Evolutionary conservation across 768 basidiomycete genomes (phyloP).

Genomic region (Xerocomus potaroensis): DNA sequence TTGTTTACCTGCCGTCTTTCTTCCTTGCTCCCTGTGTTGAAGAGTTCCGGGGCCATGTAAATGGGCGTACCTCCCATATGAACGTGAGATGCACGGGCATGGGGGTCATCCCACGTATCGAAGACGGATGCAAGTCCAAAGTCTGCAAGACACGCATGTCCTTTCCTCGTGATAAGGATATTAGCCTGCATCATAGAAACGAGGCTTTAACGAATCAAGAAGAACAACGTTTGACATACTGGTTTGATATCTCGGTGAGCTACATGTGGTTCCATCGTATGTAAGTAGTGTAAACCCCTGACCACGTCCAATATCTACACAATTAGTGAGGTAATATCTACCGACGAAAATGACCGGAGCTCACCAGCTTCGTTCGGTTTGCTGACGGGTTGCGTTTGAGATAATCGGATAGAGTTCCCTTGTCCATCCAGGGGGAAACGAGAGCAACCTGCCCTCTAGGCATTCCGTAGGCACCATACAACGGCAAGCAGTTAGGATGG

Average conservation of each 20-base stretch:
- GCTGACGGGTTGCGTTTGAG: slow-evolving; percentile 21
- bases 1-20: slow-evolving; percentile 18
- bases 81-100: slow-evolving; percentile 6
- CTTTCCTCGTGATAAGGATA: slow-evolving; percentile 40
- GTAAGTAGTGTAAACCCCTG: slow-evolving; percentile 41
- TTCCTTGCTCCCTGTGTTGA: background rate
- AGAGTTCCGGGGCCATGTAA: slow-evolving; percentile 29
- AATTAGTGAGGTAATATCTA: background rate
- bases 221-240: slow-evolving; percentile 11
- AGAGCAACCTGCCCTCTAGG: slow-evolving; percentile 19
- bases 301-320: slow-evolving; percentile 40
- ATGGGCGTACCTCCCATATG: slow-evolving; percentile 12
- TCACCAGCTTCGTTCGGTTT: slow-evolving; percentile 32
- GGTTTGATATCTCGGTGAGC: slow-evolving; percentile 31
- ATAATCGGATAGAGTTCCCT: slow-evolving; percentile 30
- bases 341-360: slow-evolving; percentile 1
- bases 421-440: slow-evolving; percentile 39
- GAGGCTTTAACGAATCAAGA: background rate
- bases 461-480: slow-evolving; percentile 30
- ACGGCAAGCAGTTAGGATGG: slow-evolving; percentile 35
- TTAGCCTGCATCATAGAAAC: slow-evolving; percentile 36
- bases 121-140: slow-evolving; percentile 38
- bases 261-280: slow-evolving; percentile 37
- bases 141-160: slow-evolving; percentile 46
- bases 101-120: slow-evolving; percentile 11